Evolutionary conservation across 1,284 basidiomycete genomes (phyloP).

Genomic region (Trametes pubescens): DNA sequence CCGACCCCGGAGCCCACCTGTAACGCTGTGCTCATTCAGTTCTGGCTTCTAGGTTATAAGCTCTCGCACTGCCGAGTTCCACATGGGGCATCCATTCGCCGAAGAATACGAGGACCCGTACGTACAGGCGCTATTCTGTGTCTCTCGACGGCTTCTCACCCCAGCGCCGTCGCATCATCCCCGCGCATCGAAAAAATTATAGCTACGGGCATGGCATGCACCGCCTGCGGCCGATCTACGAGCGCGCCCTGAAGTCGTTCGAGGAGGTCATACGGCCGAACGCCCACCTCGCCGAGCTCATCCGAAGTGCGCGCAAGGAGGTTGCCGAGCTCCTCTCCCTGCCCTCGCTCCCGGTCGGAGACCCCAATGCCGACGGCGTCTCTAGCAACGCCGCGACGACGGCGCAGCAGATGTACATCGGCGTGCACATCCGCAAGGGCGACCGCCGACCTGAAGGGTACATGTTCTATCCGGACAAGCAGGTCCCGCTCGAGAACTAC

Average conservation of each 20-base stretch:
- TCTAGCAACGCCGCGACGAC: constrained; percentile 23
- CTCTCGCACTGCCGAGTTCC: constrained; percentile 68
- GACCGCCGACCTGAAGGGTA: constrained; percentile 59
- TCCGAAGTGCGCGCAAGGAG: constrained; percentile 58
- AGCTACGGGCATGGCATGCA: constrained; percentile 64
- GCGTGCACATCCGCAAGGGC: constrained; percentile 67
- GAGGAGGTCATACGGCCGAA: constrained; percentile 62
- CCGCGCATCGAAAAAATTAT: constrained; percentile 3
- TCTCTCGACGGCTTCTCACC: constrained; percentile 2
- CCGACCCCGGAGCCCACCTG: neutral
- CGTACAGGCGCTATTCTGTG: constrained; percentile 35
- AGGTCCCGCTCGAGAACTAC: constrained; percentile 60
- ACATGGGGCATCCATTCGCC: constrained; percentile 62
- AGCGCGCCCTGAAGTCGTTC: constrained; percentile 56
- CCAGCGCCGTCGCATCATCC: neutral
- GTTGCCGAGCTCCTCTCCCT: constrained; percentile 46
- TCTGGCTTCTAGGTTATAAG: constrained; percentile 58
- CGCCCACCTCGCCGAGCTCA: constrained; percentile 52
- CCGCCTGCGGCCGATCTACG: constrained; percentile 62
- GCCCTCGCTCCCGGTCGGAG: constrained; percentile 12
- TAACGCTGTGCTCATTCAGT: neutral
- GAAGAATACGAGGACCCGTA: constrained; percentile 71
- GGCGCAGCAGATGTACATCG: constrained; percentile 51
- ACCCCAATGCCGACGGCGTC: neutral
- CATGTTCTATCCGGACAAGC: constrained; percentile 49